phyloP scores from a whole-genome alignment of 306 rosid genomes.

The Cotoneaster glaucophyllus region DNA sequence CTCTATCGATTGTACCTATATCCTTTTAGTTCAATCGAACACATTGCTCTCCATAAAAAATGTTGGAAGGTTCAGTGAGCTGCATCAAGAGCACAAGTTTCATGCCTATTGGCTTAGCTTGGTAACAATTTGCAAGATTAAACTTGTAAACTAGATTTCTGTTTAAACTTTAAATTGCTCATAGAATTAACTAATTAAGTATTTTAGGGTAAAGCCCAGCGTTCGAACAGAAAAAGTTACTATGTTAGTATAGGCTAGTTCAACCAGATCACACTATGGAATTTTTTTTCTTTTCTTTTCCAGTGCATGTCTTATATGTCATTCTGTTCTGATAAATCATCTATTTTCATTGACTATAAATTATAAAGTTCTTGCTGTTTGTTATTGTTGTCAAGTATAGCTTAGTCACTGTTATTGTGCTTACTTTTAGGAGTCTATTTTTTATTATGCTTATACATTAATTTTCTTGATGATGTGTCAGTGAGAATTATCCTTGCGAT shows the following conservation, averaged over 20 bases:
- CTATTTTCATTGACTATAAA: not conserved
- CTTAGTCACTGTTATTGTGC: not conserved
- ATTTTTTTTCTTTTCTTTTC: not conserved
- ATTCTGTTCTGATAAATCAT: not conserved
- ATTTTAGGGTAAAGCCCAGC: not conserved
- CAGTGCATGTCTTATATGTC: not conserved
- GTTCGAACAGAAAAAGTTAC: not conserved
- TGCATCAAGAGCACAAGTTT: not conserved
- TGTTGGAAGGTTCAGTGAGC: not conserved
- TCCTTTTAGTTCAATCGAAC: not conserved
- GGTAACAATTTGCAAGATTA: not conserved
- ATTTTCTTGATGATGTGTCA: not conserved
- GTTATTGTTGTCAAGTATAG: not conserved
- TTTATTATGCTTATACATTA: not conserved
- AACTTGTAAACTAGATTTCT: not conserved
- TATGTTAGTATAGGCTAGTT: not conserved
- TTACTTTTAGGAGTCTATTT: not conserved
- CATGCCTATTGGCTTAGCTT: not conserved
- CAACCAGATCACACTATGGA: not conserved
- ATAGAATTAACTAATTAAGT: not conserved
- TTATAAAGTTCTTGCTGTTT: not conserved
- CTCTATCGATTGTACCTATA: not conserved
- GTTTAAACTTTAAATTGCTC: not conserved
- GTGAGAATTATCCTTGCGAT: conserved; percentile 13
- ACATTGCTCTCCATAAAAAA: not conserved